Evolutionary conservation across 805 yeast genomes (phyloP).

Genomic region (Cyberlindnera bimundalis): DNA sequence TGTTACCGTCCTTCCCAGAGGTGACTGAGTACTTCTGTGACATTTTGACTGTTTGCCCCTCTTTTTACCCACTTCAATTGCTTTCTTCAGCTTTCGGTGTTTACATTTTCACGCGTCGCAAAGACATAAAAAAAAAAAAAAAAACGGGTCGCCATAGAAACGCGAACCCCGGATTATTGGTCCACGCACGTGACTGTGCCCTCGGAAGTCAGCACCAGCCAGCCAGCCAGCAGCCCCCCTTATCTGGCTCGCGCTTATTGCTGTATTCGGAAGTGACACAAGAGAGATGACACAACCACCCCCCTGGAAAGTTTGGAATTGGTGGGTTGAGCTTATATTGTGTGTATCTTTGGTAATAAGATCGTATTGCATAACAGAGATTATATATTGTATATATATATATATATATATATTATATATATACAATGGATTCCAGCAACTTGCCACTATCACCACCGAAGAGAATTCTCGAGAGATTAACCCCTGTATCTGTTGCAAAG

Average conservation of each 20-base stretch:
- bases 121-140: too few relatives aligned
- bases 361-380: too few relatives aligned
- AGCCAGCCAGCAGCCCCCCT: too few relatives aligned
- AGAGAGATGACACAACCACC: slow-evolving; percentile 2
- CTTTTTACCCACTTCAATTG: background rate
- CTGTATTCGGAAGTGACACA: background rate
- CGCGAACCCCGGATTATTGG: too few relatives aligned
- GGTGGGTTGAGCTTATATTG: background rate
- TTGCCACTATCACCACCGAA: slow-evolving; percentile 9
- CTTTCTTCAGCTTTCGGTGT: too few relatives aligned
- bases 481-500: slow-evolving; percentile 3
- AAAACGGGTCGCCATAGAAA: too few relatives aligned
- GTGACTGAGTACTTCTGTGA: slow-evolving; percentile 22
- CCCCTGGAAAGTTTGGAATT: background rate
- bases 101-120: too few relatives aligned
- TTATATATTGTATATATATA: too few relatives aligned
- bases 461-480: slow-evolving; percentile 7
- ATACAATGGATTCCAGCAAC: slow-evolving; percentile 1
- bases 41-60: slow-evolving; percentile 9
- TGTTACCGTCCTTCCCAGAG: slow-evolving; percentile 16
- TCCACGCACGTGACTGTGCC: too few relatives aligned
- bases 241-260: background rate
- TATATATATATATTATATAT: too few relatives aligned
- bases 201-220: too few relatives aligned
- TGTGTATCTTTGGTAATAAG: too few relatives aligned